Evolutionary conservation across 192 early-diverging fungal genomes (phyloP).

Genomic region (Coemansia sp.): DNA sequence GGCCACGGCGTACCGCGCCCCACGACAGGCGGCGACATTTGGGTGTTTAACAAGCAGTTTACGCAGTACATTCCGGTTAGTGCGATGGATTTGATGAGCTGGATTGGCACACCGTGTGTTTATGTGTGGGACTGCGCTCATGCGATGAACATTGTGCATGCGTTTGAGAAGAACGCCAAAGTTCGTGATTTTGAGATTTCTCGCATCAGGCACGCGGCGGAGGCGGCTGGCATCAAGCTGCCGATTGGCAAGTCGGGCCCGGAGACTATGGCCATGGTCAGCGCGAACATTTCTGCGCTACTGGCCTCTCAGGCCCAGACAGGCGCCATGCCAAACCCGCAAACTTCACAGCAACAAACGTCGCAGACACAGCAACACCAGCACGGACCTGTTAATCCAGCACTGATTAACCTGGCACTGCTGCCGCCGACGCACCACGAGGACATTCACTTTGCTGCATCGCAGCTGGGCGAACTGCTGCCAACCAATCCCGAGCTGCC

Average conservation of each 20-base stretch:
- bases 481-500: conserved; percentile 93
- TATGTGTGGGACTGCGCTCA: conserved; percentile 97
- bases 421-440: conserved; percentile 58
- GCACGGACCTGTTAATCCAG: conserved; percentile 26
- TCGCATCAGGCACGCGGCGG: conserved; percentile 41
- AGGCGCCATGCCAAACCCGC: background rate
- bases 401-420: conserved; percentile 49
- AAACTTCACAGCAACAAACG: conserved; percentile 8
- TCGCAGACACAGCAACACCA: conserved; percentile 12
- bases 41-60: conserved; percentile 98
- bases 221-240: conserved; percentile 36
- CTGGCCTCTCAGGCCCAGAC: conserved; percentile 19
- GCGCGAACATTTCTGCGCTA: conserved; percentile 22
- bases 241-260: conserved; percentile 19
- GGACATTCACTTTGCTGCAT: conserved; percentile 94
- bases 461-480: conserved; percentile 77
- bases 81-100: conserved; percentile 86
- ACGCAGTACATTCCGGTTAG: conserved; percentile 98
- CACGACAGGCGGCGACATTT: conserved; percentile 91
- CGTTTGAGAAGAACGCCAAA: conserved; percentile 87
- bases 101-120: conserved; percentile 93
- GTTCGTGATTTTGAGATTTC: conserved; percentile 75
- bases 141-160: conserved; percentile 86
- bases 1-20: conserved; percentile 98
- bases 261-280: conserved; percentile 21